These are phyloP conservation scores for Penicillium pancosmium DNA, from an alignment of 495 filamentous ascomycete genomes.

Conservation along the genomic window DNA sequence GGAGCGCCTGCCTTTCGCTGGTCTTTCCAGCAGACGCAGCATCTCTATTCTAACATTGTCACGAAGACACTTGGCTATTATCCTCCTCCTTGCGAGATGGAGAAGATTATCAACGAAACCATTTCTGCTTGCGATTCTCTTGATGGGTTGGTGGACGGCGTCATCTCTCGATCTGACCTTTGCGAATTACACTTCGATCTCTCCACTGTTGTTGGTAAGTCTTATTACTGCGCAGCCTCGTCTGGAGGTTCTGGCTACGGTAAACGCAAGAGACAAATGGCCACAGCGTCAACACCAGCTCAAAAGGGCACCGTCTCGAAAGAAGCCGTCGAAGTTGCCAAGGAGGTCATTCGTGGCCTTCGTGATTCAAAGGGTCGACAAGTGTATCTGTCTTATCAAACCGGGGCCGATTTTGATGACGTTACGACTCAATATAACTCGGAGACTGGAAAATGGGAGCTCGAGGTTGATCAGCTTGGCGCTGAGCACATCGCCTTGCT, in stretches of 20 bases:
- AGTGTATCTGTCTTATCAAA: conserved; percentile 52
- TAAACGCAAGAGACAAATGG: neutral
- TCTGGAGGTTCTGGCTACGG: conserved; percentile 10
- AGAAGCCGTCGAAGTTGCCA: conserved; percentile 41
- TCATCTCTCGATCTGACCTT: conserved; percentile 52
- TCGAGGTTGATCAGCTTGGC: conserved; percentile 38
- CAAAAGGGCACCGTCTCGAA: conserved; percentile 49
- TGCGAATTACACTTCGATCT: conserved; percentile 47
- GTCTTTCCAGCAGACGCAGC: conserved; percentile 47
- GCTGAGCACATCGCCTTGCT: conserved; percentile 37
- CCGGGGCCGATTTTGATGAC: conserved; percentile 43
- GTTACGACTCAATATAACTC: conserved; percentile 46
- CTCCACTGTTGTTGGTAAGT: conserved; percentile 38
- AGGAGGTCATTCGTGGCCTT: conserved; percentile 46
- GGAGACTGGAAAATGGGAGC: conserved; percentile 39
- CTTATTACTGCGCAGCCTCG: conserved; percentile 47
- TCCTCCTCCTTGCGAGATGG: conserved; percentile 48
- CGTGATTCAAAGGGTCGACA: conserved; percentile 44
- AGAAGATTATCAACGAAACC: conserved; percentile 45
- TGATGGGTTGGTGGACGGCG: conserved; percentile 52
- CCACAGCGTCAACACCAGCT: conserved; percentile 30
- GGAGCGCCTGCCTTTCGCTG: conserved; percentile 55
- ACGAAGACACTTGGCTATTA: conserved; percentile 42
- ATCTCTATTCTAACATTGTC: conserved; percentile 44
- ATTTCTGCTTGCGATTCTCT: conserved; percentile 51